These are phyloP conservation scores for Mortierella sp. DNA, from an alignment of 371 early-diverging fungal species.

Conservation along the genomic window DNA sequence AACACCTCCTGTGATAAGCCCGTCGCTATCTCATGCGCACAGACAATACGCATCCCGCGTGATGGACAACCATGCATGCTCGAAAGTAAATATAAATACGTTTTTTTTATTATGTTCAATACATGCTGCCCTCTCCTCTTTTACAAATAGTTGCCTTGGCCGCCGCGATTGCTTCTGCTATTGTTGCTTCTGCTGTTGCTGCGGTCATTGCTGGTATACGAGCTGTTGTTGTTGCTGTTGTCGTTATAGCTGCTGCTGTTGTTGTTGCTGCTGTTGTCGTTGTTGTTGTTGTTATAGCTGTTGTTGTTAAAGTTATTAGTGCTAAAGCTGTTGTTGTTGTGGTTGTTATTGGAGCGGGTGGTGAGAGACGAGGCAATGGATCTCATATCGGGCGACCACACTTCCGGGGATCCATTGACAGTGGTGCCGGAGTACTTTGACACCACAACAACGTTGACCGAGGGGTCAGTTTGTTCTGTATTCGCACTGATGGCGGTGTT, in stretches of 20 bases:
- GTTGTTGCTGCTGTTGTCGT: not conserved
- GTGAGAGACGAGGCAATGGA: too few relatives aligned
- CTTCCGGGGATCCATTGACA: too few relatives aligned
- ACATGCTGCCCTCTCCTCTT: not conserved
- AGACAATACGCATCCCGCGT: not conserved
- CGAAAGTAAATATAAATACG: not conserved
- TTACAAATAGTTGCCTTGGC: conserved; percentile 9
- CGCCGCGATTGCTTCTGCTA: conserved; percentile 7
- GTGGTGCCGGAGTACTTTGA: too few relatives aligned
- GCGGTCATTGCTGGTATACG: conserved; percentile 12
- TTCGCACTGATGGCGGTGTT: not conserved
- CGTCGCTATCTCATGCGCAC: not conserved
- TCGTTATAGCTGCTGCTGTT: not conserved
- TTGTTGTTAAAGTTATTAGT: too few relatives aligned
- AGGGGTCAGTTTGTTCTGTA: too few relatives aligned
- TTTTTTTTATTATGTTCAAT: not conserved
- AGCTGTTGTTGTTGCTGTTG: not conserved
- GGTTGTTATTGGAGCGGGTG: not conserved
- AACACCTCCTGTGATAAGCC: not conserved
- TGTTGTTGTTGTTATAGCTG: not conserved
- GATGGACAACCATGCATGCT: not conserved
- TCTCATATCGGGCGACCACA: too few relatives aligned
- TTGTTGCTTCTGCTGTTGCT: conserved; percentile 5
- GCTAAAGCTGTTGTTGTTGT: too few relatives aligned
- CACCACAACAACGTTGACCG: too few relatives aligned